A percentile compares a stretch with the other conserved stretches of the same genome.
Evolutionary conservation across 495 filamentous ascomycete genomes (phyloP).

Genomic region (Aspergillus ellipticus): DNA sequence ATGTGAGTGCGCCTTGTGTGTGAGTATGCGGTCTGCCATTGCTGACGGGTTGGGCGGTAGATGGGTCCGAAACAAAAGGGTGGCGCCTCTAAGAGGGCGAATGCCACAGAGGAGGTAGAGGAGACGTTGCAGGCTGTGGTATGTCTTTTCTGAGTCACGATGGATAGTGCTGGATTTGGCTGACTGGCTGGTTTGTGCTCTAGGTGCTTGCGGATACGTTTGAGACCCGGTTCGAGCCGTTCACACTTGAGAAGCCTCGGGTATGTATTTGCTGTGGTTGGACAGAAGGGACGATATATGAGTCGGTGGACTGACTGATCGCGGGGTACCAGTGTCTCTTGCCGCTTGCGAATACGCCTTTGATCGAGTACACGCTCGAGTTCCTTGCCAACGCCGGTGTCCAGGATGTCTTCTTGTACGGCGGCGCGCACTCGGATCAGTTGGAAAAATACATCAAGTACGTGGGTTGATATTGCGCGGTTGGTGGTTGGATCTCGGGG

Average conservation of each 20-base stretch:
- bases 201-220: conserved; percentile 89
- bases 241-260: conserved; percentile 83
- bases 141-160: conserved; percentile 26
- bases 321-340: conserved; percentile 69
- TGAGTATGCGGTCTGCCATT: background rate
- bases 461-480: conserved; percentile 5
- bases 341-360: conserved; percentile 85
- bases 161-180: conserved; percentile 15
- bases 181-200: conserved; percentile 8
- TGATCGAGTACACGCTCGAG: conserved; percentile 97
- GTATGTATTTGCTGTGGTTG: conserved; percentile 46
- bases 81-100: conserved; percentile 58
- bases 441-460: conserved; percentile 81
- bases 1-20: conserved; percentile 10
- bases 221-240: conserved; percentile 84
- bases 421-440: conserved; percentile 82
- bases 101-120: conserved; percentile 64
- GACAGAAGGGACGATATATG: background rate
- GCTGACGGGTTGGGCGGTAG: conserved; percentile 1
- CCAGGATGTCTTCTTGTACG: conserved; percentile 88
- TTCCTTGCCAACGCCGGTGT: conserved; percentile 93
- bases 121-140: conserved; percentile 90
- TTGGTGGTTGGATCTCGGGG: background rate
- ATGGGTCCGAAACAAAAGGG: conserved; percentile 57
- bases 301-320: conserved; percentile 3